These are phyloP conservation scores for Geosmithia morbida DNA, from an alignment of 2,329 filamentous ascomycete species.

Conservation along the genomic window DNA sequence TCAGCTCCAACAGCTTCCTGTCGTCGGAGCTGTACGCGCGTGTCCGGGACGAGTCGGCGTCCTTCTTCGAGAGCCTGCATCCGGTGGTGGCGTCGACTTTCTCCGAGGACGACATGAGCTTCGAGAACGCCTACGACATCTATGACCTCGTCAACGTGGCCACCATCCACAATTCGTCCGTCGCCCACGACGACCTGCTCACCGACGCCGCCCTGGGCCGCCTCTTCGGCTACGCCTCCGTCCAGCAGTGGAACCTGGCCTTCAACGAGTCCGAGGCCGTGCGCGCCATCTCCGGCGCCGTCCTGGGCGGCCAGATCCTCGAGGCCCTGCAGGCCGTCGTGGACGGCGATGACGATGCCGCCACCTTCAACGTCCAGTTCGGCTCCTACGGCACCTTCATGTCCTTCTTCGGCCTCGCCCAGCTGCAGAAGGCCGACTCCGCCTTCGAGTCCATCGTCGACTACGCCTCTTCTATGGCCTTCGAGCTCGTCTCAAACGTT, in stretches of 20 bases:
- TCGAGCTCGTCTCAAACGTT: conserved; percentile 55
- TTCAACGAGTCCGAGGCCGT: conserved; percentile 62
- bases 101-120: conserved; percentile 31
- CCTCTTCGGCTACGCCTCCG: conserved; percentile 60
- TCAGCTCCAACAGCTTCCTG: conserved; percentile 41
- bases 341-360: background rate
- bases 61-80: conserved; percentile 41
- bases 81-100: conserved; percentile 26
- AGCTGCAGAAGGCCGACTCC: conserved; percentile 31
- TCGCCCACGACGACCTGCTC: conserved; percentile 30
- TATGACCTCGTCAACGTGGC: conserved; percentile 47
- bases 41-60: conserved; percentile 34
- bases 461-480: conserved; percentile 70
- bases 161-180: conserved; percentile 43
- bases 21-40: conserved; percentile 27
- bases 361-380: conserved; percentile 35
- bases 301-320: conserved; percentile 41
- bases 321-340: conserved; percentile 37
- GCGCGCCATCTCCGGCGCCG: conserved; percentile 41
- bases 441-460: conserved; percentile 69
- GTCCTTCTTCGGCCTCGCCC: conserved; percentile 46
- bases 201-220: conserved; percentile 43
- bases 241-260: conserved; percentile 69
- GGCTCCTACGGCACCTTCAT: conserved; percentile 48
- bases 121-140: conserved; percentile 39